phyloP scores from a whole-genome alignment of 495 filamentous ascomycete species.

The Articulospora tetracladia region DNA sequence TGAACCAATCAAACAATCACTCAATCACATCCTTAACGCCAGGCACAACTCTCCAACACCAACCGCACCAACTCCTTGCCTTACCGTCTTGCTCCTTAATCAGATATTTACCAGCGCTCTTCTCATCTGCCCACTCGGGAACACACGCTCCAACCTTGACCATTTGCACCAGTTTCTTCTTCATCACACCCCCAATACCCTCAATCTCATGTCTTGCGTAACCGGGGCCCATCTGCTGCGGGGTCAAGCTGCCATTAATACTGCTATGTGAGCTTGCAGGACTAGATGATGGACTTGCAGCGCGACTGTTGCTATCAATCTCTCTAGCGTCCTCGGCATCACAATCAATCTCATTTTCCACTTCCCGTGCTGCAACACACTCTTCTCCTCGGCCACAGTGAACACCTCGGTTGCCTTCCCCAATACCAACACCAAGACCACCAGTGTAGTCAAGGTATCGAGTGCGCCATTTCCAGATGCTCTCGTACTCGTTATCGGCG shows the following conservation, averaged over 20 bases:
- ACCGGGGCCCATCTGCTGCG: constrained; percentile 45
- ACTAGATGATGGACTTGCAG: constrained; percentile 22
- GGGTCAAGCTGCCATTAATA: not conserved
- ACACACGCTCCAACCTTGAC: constrained; percentile 78
- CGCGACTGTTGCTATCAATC: constrained; percentile 24
- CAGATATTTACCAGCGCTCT: constrained; percentile 49
- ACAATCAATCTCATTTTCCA: constrained; percentile 78
- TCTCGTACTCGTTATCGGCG: constrained; percentile 67
- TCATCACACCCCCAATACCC: constrained; percentile 79
- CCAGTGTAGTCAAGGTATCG: constrained; percentile 78
- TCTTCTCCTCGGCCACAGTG: constrained; percentile 68
- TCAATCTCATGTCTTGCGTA: constrained; percentile 84
- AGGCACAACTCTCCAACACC: constrained; percentile 60
- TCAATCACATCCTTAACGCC: constrained; percentile 34
- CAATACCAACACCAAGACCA: constrained; percentile 79
- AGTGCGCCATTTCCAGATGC: constrained; percentile 84
- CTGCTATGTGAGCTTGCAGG: constrained; percentile 6
- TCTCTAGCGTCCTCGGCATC: constrained; percentile 59
- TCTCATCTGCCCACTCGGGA: constrained; percentile 77
- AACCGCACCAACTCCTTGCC: constrained; percentile 63
- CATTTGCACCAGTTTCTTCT: constrained; percentile 73
- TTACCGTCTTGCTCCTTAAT: constrained; percentile 49
- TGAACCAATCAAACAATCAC: constrained; percentile 1
- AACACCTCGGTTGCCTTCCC: constrained; percentile 82
- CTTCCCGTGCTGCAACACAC: constrained; percentile 68